Evolutionary conservation across 2,329 filamentous ascomycete genomes (phyloP), one percentile per base, ranked within the genome.

Genomic region (Metarhizium guizhouense): DNA sequence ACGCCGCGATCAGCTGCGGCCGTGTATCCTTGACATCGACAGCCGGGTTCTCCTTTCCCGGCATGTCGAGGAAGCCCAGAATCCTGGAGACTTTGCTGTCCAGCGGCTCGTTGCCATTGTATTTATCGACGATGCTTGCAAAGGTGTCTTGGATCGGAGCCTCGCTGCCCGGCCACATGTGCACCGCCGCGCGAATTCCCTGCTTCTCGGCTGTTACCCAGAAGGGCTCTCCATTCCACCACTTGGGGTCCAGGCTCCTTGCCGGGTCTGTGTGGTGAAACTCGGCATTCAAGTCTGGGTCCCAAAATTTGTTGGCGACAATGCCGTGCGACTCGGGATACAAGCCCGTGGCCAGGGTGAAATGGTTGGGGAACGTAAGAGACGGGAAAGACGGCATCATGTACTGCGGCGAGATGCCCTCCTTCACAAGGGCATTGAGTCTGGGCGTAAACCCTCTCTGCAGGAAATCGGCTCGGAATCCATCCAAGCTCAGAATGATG

Each of bases 141-240:
- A 92, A 85, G 18, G 85, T 76, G n/a, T 79, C 76, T 13, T 83
- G 78, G 58, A 95, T 87, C 68, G 90, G 86, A 6, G 92, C 92
- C 72, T 99, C 94, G 47, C 89, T 95, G 2, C 94, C 94, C 1
- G 94, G 94, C 94, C 94, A 99, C 94, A 99, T 99, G 69, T 99
- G 94, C 30, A 99, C 84, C 1, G 90, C 94, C 34, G 86, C 84
- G 56, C 83, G 82, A 36, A 95, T 77, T 6, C 87, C 87, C 62
- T 90, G 87, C 56, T 82, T 83, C 74, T 97, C 94, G 5, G 93
- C 93, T 1, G 93, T 95, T 30, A 87, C 86, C 94, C 94, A 99
- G 34, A 99, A 78, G 0, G 94, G 94, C 68, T 97, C 91, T 3
- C 91, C 94, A 45, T 82, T 85, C 93, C 94, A 99, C 93, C 94